These are phyloP conservation scores for Cryptosporidium tyzzeri DNA, from an alignment of 169 alveolate species.

Conservation along the genomic window DNA sequence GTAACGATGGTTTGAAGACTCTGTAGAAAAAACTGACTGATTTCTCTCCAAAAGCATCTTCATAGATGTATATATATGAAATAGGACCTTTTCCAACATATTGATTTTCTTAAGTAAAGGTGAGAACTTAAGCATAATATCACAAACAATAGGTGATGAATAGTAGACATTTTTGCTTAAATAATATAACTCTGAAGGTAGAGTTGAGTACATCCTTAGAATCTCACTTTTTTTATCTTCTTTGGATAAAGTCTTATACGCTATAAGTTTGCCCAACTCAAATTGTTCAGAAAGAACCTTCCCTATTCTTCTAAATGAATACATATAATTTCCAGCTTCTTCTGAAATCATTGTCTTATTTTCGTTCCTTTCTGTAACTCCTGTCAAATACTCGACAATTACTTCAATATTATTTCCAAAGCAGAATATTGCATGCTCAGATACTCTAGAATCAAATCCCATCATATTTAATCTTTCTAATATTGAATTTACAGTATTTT, in stretches of 20 bases:
- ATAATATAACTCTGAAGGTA: slow-evolving; percentile 50
- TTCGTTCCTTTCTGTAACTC: slow-evolving; percentile 41
- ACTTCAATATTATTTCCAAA: slow-evolving; percentile 61
- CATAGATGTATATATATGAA: slow-evolving; percentile 42
- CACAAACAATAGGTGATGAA: slow-evolving; percentile 53
- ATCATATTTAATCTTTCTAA: slow-evolving; percentile 31
- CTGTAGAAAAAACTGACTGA: slow-evolving; percentile 5
- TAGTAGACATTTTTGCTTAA: slow-evolving; percentile 61
- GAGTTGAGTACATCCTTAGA: slow-evolving; percentile 20
- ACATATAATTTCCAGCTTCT: neutral
- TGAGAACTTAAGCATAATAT: slow-evolving; percentile 32
- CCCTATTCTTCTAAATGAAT: neutral
- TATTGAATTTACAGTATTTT: neutral
- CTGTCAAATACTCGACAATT: slow-evolving; percentile 60
- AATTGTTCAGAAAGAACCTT: neutral
- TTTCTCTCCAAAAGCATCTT: slow-evolving; percentile 34
- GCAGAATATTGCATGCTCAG: slow-evolving; percentile 53
- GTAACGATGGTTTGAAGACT: slow-evolving; percentile 41
- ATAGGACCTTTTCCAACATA: slow-evolving; percentile 47
- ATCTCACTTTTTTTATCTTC: slow-evolving; percentile 50
- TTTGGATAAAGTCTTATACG: slow-evolving; percentile 25
- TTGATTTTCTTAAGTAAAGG: slow-evolving; percentile 50
- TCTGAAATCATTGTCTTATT: slow-evolving; percentile 1
- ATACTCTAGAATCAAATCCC: slow-evolving; percentile 54
- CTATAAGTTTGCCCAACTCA: neutral